Conservation (phyloP, 2,329 filamentous ascomycete genomes). For the Blastomyces emzantsi region DNA sequence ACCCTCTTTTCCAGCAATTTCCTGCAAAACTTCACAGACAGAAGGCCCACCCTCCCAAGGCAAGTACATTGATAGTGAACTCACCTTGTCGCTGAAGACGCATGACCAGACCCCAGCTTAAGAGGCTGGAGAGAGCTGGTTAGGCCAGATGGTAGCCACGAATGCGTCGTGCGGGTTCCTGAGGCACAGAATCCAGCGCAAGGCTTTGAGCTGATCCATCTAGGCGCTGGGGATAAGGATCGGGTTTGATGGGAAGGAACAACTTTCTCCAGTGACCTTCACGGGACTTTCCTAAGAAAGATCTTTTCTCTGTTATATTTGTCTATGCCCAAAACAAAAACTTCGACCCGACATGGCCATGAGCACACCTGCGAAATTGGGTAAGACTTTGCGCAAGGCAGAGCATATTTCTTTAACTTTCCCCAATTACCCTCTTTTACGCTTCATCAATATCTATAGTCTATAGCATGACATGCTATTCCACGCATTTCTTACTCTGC, state of each 20-base stretch:
- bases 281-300: too few species aligned
- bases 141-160: too few species aligned
- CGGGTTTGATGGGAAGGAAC: background rate
- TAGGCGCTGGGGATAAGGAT: background rate
- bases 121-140: too few species aligned
- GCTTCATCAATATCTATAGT: background rate
- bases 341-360: background rate
- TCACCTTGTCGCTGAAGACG: too few species aligned
- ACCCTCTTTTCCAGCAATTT: too few species aligned
- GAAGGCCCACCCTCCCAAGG: too few species aligned
- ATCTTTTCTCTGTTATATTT: background rate
- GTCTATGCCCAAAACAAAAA: background rate
- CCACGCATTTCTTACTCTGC: background rate
- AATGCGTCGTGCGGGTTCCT: background rate
- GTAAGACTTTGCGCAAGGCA: background rate
- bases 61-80: too few species aligned
- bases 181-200: background rate
- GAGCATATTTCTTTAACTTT: background rate
- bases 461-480: background rate
- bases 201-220: background rate
- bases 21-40: too few species aligned
- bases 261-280: too few species aligned
- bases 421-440: background rate
- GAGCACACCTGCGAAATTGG: background rate
- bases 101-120: too few species aligned